Base-by-base conservation (phyloP, 2,329 filamentous ascomycete species). In the Fusarium heterosporum region DNA sequence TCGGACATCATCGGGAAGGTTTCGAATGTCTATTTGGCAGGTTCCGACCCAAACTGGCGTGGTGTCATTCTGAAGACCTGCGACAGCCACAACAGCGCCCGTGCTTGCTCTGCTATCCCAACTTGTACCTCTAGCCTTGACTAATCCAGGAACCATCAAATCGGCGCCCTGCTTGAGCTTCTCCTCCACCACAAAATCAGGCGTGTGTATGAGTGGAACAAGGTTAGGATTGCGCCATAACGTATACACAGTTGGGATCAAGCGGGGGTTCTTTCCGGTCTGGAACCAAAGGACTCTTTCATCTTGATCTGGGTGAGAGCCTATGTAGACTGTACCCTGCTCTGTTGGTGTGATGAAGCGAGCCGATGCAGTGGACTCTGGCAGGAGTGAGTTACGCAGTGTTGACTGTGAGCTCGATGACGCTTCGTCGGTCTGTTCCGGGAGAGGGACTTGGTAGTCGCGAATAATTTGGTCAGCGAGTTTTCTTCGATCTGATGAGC, bases 251-350 rank as follows among this genome's bases (percentile, higher is more conserved):
- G 69, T 71, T 8, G 69, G 68, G 61, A 71, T 71, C 41, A 71
- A 17, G n/a, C 32, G 52, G 2, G 68, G 63, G 9, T 61, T 71
- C 56, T 71, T 71, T 5, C 68, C 68, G 2, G 55, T 52, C 49
- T 71, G 69, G 25, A 71, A 71, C 69, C 69, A 71, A 14, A 71
- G 69, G 14, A 71, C 56, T 30, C 69, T 69, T 46, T 71, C 69
- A 25, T 70, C 66, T 22, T 68, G 56, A 4, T 49, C 66, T 3
- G 56, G 52, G 38, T 65, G 59, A n/a, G 63, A 30, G 17, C 69
- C 69, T 10, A 71, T 59, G 3, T 71, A 71, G 28, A 71, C 56
- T 0, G 63, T 71, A 9, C 69, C 52, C 25, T 63, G 69, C 4
- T 68, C 66, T 4, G 63, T 61, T 10, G 59, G 32, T 13, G 69